phyloP scores from a whole-genome alignment of 305 asterid genomes.

The Fraxinus latifolia region DNA sequence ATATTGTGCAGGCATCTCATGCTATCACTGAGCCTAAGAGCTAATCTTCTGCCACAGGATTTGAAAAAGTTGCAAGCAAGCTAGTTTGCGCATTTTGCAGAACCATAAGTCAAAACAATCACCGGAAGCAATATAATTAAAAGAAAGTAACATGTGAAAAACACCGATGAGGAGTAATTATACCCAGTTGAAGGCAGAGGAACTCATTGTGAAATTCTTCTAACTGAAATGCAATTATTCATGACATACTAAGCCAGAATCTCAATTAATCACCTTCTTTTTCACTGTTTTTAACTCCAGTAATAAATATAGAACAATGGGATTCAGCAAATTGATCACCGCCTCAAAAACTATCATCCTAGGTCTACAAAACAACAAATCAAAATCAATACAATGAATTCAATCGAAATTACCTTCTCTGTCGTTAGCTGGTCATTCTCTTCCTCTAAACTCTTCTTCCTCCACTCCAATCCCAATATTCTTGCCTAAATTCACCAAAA shows the following conservation, averaged over 20 bases:
- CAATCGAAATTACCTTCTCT: constrained; percentile 55
- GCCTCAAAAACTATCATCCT: neutral
- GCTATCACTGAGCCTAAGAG: neutral
- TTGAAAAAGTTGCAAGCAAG: neutral
- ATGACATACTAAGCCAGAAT: neutral
- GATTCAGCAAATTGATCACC: neutral
- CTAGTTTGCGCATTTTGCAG: neutral
- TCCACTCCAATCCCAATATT: constrained; percentile 59
- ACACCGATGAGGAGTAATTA: neutral
- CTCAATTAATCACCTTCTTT: neutral
- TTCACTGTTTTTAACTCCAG: neutral
- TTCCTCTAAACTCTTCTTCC: constrained; percentile 70
- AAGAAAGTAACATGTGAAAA: neutral
- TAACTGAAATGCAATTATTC: neutral
- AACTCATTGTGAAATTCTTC: neutral
- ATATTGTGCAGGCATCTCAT: constrained; percentile 2
- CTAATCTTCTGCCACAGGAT: neutral
- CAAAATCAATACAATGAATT: neutral
- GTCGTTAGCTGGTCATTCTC: constrained; percentile 61
- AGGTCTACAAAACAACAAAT: neutral
- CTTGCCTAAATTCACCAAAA: constrained; percentile 53
- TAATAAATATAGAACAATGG: neutral
- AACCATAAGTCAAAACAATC: neutral
- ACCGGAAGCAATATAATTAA: neutral
- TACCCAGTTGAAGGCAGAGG: neutral